These are phyloP conservation scores for Cyclotella baltica DNA, from an alignment of 108 stramenopile genomes.

Conservation along the genomic window DNA sequence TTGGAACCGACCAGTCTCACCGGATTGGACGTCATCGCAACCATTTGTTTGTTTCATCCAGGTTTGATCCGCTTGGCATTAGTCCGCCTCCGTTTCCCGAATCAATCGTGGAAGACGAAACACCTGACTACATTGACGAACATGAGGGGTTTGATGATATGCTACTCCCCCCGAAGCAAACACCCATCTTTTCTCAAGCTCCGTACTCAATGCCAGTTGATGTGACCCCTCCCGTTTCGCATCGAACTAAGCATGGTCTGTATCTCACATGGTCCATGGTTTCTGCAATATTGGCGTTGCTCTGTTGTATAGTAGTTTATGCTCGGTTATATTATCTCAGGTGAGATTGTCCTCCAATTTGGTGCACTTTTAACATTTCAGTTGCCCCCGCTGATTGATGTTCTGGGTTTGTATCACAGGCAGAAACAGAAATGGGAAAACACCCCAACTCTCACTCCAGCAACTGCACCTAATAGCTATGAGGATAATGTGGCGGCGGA, in stretches of 20 bases:
- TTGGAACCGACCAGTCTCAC: slow-evolving; percentile 15
- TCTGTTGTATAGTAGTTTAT: slow-evolving; percentile 19
- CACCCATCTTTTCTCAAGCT: slow-evolving; percentile 9
- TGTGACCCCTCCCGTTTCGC: slow-evolving; percentile 29
- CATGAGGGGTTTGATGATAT: neutral
- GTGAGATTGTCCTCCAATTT: too few relatives aligned
- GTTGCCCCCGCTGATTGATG: slow-evolving; percentile 23
- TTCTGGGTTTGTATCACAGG: too few relatives aligned
- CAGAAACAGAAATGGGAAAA: slow-evolving; percentile 48
- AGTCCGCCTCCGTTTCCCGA: slow-evolving; percentile 14
- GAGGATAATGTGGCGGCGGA: slow-evolving; percentile 16
- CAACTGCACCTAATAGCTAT: slow-evolving; percentile 32
- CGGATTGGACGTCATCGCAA: slow-evolving; percentile 31
- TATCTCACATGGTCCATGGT: slow-evolving; percentile 60
- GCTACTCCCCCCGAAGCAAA: slow-evolving; percentile 10
- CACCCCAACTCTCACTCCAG: slow-evolving; percentile 30
- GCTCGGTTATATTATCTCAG: slow-evolving; percentile 3
- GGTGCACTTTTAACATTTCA: slow-evolving; percentile 1
- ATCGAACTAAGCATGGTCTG: slow-evolving; percentile 52
- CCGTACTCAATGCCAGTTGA: slow-evolving; percentile 10
- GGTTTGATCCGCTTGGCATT: slow-evolving; percentile 21
- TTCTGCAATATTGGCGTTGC: slow-evolving; percentile 15
- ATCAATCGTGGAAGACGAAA: slow-evolving; percentile 1
- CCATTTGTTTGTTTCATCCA: slow-evolving; percentile 38
- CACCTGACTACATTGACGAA: slow-evolving; percentile 10